Conservation (phyloP, 768 basidiomycete genomes). For the Gyrodon lividus region DNA sequence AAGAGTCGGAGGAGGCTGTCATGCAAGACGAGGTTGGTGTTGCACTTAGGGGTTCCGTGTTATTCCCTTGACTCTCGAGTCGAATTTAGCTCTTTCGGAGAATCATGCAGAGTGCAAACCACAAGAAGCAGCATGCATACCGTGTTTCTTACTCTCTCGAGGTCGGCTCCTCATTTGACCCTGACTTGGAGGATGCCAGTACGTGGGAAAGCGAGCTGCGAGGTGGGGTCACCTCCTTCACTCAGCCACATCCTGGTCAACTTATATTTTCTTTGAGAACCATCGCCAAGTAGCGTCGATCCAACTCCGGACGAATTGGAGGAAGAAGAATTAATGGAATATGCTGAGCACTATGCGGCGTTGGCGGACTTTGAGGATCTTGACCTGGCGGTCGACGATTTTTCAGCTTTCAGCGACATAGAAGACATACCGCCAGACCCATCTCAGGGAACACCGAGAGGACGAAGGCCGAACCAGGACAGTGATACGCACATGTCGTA, state of each 20-base stretch:
- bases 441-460: background rate
- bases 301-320: constrained; percentile 48
- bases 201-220: constrained; percentile 60
- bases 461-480: background rate
- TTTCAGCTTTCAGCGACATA: constrained; percentile 17
- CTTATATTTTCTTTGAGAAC: constrained; percentile 8
- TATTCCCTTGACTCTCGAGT: constrained; percentile 8
- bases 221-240: constrained; percentile 34
- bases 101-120: constrained; percentile 55
- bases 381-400: constrained; percentile 18
- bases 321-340: constrained; percentile 56
- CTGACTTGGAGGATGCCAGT: constrained; percentile 61
- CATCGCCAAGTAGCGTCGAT: constrained; percentile 8
- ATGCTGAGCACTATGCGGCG: constrained; percentile 53
- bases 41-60: background rate
- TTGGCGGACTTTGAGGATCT: constrained; percentile 50
- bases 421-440: constrained; percentile 14
- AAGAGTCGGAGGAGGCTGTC: constrained; percentile 56
- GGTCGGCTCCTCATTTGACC: constrained; percentile 77
- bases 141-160: constrained; percentile 63
- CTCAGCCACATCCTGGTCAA: background rate
- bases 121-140: constrained; percentile 52
- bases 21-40: constrained; percentile 61
- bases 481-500: constrained; percentile 30
- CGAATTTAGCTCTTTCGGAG: constrained; percentile 59